Conservation (phyloP, 1,284 basidiomycete genomes). For the Polyporus tsugae region DNA sequence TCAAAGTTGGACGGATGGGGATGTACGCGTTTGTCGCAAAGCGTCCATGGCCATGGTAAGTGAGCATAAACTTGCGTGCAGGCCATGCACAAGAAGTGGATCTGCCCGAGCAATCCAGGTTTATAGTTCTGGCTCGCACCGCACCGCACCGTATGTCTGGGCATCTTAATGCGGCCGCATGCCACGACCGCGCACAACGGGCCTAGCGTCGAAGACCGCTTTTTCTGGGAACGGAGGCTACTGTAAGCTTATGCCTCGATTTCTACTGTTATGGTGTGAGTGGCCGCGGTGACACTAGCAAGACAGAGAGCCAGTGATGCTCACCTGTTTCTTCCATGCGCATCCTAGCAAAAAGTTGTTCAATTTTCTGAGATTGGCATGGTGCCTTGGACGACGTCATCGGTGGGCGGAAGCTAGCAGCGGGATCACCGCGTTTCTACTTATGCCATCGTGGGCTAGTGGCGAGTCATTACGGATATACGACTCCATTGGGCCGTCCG, state of each 20-base stretch:
- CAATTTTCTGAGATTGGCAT: neutral
- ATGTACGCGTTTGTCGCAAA: neutral
- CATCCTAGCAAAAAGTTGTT: neutral
- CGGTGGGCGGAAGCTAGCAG: neutral
- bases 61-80: neutral
- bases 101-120: neutral
- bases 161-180: neutral
- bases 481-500: neutral
- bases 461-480: neutral
- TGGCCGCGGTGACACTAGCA: neutral
- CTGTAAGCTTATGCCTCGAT: too few relatives aligned
- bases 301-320: neutral
- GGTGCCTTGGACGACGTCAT: conserved; percentile 1
- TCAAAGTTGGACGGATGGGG: conserved; percentile 2
- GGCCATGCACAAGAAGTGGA: neutral
- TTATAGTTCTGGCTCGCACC: neutral
- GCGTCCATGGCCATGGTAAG: neutral
- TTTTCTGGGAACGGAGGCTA: neutral
- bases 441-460: neutral
- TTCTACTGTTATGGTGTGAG: too few relatives aligned
- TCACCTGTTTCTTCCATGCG: neutral
- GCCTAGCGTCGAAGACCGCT: neutral
- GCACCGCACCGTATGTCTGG: neutral
- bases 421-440: neutral
- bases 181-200: neutral